Conservation (phyloP, 495 filamentous ascomycete genomes). For the Trichocladium antarcticum region DNA sequence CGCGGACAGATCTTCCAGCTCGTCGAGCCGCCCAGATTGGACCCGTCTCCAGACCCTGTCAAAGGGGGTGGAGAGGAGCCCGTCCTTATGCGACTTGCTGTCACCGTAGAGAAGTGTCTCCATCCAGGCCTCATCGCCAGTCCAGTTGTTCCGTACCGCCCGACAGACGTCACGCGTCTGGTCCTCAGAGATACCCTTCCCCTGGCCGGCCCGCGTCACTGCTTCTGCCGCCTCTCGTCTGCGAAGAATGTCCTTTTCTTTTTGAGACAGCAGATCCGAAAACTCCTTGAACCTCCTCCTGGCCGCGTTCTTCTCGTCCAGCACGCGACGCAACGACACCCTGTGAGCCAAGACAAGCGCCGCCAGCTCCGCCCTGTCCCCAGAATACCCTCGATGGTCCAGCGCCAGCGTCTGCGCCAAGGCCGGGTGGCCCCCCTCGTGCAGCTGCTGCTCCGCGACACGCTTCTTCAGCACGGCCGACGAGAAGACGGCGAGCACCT, state of each 20-base stretch:
- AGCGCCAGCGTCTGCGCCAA: slow-evolving; percentile 52
- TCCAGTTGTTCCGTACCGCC: slow-evolving; percentile 58
- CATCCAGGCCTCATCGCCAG: slow-evolving; percentile 59
- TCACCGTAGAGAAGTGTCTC: slow-evolving; percentile 57
- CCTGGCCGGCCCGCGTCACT: slow-evolving; percentile 7
- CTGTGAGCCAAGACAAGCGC: slow-evolving; percentile 65
- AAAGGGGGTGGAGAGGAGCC: slow-evolving; percentile 53
- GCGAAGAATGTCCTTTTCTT: slow-evolving; percentile 31
- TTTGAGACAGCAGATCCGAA: slow-evolving; percentile 44
- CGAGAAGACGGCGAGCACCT: slow-evolving; percentile 69
- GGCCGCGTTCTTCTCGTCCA: slow-evolving; percentile 46
- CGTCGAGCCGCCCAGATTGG: slow-evolving; percentile 41
- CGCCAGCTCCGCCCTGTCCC: slow-evolving; percentile 49
- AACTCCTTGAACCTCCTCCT: slow-evolving; percentile 46
- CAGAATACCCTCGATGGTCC: slow-evolving; percentile 46
- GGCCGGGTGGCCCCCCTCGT: slow-evolving; percentile 24
- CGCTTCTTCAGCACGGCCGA: slow-evolving; percentile 64
- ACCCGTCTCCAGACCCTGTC: slow-evolving; percentile 55
- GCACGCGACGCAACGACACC: slow-evolving; percentile 43
- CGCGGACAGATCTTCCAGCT: slow-evolving; percentile 35
- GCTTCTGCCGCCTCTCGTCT: slow-evolving; percentile 34
- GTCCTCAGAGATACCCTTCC: slow-evolving; percentile 25
- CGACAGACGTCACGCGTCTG: slow-evolving; percentile 36
- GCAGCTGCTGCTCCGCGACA: slow-evolving; percentile 36
- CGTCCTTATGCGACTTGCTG: slow-evolving; percentile 44